Base-by-base conservation (phyloP, 192 early-diverging fungal species). In the Chytriomyces sp. region DNA sequence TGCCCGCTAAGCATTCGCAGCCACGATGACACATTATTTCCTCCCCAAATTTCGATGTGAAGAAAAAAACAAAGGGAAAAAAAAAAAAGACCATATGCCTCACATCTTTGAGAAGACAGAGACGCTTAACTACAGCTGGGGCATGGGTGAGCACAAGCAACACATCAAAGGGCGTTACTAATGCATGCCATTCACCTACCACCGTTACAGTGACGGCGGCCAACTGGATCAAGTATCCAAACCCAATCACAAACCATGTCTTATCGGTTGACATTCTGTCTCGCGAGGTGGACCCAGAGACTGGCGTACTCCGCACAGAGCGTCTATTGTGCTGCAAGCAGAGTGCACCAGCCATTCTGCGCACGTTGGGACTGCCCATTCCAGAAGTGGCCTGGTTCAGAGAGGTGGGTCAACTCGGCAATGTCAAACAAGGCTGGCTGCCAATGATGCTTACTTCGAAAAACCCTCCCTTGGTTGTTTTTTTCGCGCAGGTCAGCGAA, bases 201-300 rank as follows among this genome's bases (percentile, higher is more conserved):
- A 13, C 20, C 53, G 53, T n/a, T n/a, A 57, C 53, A 57, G 53
- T 86, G 0, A 88, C 87, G 6, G 48, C 61, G 11, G 97, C 95
- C 49, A 93, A 96, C 82, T 99, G 92, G 92, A 90, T 91, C 83
- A 99, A 99, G 83, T 99, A 99, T 86, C 98, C 98, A 0, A 99
- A 99, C 84, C 93, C 93, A 24, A 84, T 93, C 50, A 92, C 95
- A 44, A 89, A 91, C 61, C 98, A 99, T 78, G 97, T 99, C 59
- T 76, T 92, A 26, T 92, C 93, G 70, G 95, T 97, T 49, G 98
- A 98, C 85, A 88, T 94, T 5, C 86, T 99, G 64, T 87, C 91
- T 69, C 90, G 95, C 60, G 77, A 84, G 7, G 83, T 99, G 35
- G 93, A 95, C 79, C 89, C 92, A 9, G 86, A 85, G 49, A 95